phyloP scores from a whole-genome alignment of 805 yeast genomes.

The Tetrapisispora phaffii region DNA sequence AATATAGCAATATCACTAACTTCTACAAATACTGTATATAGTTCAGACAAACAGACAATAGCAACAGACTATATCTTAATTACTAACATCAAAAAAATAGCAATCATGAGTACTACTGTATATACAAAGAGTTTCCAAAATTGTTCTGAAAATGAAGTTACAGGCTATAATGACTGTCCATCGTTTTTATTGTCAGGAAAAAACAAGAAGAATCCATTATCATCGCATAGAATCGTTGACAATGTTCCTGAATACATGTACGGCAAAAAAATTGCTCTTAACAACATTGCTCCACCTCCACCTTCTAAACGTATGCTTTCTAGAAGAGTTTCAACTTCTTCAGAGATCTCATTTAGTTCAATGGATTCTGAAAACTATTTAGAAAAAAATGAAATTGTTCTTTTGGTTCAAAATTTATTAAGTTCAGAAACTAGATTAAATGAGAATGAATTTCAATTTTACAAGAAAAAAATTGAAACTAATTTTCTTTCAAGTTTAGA shows the following conservation, averaged over 20 bases:
- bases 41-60: no score
- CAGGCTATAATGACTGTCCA: slow-evolving; percentile 38
- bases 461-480: slow-evolving; percentile 33
- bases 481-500: slow-evolving; percentile 22
- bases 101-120: slow-evolving; percentile 3
- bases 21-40: no score
- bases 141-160: slow-evolving; percentile 33
- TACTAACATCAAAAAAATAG: neutral
- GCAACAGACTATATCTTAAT: no score
- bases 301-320: slow-evolving; percentile 3
- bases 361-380: neutral
- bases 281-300: slow-evolving; percentile 2
- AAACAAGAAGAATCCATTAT: neutral
- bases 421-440: slow-evolving; percentile 28
- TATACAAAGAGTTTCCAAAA: slow-evolving; percentile 30
- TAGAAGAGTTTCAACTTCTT: neutral
- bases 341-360: slow-evolving; percentile 1
- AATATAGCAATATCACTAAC: no score
- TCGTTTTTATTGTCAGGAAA: slow-evolving; percentile 14
- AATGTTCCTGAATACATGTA: slow-evolving; percentile 4
- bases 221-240: slow-evolving; percentile 1
- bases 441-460: slow-evolving; percentile 35
- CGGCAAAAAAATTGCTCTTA: neutral
- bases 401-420: slow-evolving; percentile 21
- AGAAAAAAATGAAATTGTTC: slow-evolving; percentile 14